phyloP scores from a whole-genome alignment of 345 rosid genomes.

The Hibiscus syriacus region DNA sequence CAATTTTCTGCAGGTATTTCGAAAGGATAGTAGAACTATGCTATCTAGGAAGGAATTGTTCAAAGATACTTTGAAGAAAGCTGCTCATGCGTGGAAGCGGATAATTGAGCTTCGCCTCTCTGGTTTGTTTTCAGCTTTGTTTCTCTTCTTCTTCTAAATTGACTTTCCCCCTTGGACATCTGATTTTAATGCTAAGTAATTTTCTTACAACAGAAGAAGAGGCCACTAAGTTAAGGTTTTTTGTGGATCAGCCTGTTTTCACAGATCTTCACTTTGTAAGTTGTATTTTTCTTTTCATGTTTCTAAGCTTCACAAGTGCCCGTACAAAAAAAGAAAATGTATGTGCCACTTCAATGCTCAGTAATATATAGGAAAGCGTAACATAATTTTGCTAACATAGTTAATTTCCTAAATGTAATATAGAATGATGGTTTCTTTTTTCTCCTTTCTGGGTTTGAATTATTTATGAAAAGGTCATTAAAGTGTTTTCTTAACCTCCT shows the following conservation, averaged over 20 bases:
- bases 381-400: too few relatives aligned
- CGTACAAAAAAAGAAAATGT: too few relatives aligned
- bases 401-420: too few relatives aligned
- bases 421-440: too few relatives aligned
- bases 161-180: neutral
- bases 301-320: neutral
- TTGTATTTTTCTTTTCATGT: neutral
- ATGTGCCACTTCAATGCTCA: neutral
- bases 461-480: too few relatives aligned
- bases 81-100: conserved; percentile 78
- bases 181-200: neutral
- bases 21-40: conserved; percentile 61
- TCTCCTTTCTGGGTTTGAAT: too few relatives aligned
- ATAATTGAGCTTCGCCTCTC: conserved; percentile 75
- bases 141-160: neutral
- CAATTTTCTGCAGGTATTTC: neutral
- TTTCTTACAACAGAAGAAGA: neutral
- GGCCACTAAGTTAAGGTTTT: neutral
- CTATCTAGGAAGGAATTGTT: too few relatives aligned
- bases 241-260: neutral
- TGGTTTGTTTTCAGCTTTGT: neutral
- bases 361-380: too few relatives aligned
- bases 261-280: neutral
- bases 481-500: neutral
- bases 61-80: too few relatives aligned